Conservation (phyloP, 768 basidiomycete species). For the Boletales sp. region DNA sequence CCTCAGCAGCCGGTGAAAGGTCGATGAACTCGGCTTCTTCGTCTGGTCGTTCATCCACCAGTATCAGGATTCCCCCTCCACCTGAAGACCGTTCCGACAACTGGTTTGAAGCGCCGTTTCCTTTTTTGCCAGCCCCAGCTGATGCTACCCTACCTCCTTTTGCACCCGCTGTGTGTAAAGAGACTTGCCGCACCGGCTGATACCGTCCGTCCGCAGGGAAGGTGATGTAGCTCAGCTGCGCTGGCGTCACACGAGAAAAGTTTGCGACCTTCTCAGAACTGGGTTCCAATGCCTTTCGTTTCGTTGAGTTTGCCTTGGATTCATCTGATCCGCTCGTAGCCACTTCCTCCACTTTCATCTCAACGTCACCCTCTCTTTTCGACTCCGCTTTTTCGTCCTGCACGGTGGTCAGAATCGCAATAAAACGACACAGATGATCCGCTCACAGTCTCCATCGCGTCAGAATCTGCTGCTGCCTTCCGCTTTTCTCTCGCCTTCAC, state of each 20-base stretch:
- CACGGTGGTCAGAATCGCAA: conserved; percentile 12
- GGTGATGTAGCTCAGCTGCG: conserved; percentile 78
- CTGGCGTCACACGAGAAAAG: conserved; percentile 89
- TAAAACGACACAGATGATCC: not conserved
- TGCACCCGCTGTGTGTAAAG: conserved; percentile 35
- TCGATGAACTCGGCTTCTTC: conserved; percentile 75
- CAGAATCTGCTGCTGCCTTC: conserved; percentile 80
- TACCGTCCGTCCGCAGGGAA: conserved; percentile 81
- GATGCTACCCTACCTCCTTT: conserved; percentile 33
- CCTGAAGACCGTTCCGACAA: conserved; percentile 63
- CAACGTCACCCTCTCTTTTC: conserved; percentile 62
- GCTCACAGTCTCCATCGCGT: conserved; percentile 79
- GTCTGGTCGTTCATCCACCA: conserved; percentile 68
- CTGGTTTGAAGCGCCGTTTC: conserved; percentile 29
- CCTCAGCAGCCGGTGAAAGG: conserved; percentile 39
- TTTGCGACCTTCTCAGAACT: conserved; percentile 74
- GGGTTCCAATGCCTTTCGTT: conserved; percentile 66
- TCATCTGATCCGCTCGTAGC: conserved; percentile 56
- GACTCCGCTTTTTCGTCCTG: conserved; percentile 55
- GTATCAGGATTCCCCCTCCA: conserved; percentile 84
- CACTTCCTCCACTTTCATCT: conserved; percentile 73
- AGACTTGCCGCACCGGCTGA: conserved; percentile 83
- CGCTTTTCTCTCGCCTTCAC: conserved; percentile 94
- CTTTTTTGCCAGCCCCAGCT: conserved; percentile 26
- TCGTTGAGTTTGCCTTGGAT: conserved; percentile 46